These are phyloP conservation scores for Cordyceps tenuipes DNA, from an alignment of 2,329 filamentous ascomycete genomes.

Conservation along the genomic window DNA sequence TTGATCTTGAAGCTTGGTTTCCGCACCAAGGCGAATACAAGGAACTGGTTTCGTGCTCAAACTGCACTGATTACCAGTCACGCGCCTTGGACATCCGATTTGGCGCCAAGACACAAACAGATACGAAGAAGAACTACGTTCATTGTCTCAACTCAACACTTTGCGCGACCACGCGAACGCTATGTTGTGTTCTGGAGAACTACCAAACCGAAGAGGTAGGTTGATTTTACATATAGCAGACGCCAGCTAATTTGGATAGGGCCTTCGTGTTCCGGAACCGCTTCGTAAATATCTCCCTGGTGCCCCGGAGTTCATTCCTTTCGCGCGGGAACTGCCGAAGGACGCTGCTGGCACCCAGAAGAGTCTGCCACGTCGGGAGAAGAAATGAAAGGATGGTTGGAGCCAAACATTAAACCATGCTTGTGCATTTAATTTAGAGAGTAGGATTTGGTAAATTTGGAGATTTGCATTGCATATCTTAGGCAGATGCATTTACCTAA, in stretches of 20 bases:
- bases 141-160: constrained; percentile 87
- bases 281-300: constrained; percentile 87
- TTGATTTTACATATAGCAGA: constrained; percentile 8
- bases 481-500: no score
- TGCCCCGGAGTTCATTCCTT: constrained; percentile 81
- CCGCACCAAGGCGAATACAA: constrained; percentile 97
- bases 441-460: not conserved
- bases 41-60: constrained; percentile 93
- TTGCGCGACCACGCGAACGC: constrained; percentile 81
- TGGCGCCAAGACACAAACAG: constrained; percentile 78
- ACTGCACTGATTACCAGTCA: constrained; percentile 97
- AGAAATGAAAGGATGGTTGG: constrained; percentile 14
- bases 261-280: constrained; percentile 71
- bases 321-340: constrained; percentile 76
- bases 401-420: not conserved
- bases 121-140: constrained; percentile 81
- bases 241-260: constrained; percentile 33
- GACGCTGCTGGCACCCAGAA: constrained; percentile 37
- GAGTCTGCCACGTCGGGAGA: constrained; percentile 22
- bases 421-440: not conserved
- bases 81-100: constrained; percentile 88
- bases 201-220: constrained; percentile 81
- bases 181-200: constrained; percentile 95
- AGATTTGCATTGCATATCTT: not conserved
- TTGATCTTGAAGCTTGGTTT: constrained; percentile 94